Conservation (phyloP, 2,329 filamentous ascomycete species). For the Colletotrichum cuscutae region DNA sequence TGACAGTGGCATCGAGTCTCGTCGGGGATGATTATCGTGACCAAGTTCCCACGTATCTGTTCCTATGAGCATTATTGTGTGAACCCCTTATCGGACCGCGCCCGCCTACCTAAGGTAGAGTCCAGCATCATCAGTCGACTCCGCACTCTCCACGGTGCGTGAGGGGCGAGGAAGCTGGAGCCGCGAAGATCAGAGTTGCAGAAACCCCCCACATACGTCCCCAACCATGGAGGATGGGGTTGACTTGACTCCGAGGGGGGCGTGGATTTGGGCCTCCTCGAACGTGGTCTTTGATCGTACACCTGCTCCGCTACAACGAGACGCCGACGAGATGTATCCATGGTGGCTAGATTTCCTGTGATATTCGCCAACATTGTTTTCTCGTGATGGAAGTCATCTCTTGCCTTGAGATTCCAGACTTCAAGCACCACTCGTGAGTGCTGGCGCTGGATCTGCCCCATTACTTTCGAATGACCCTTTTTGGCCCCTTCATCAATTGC, state of each 20-base stretch:
- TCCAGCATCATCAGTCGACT: constrained; percentile 12
- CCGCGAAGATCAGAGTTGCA: neutral
- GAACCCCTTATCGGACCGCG: neutral
- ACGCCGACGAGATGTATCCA: neutral
- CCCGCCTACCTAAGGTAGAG: neutral
- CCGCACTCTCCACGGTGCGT: constrained; percentile 16
- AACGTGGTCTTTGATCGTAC: neutral
- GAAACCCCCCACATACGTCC: constrained; percentile 24
- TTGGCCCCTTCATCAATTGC: neutral
- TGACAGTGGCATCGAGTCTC: neutral
- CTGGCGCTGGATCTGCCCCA: neutral
- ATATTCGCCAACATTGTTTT: neutral
- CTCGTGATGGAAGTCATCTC: neutral
- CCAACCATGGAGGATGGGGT: constrained; percentile 19
- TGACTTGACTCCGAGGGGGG: neutral
- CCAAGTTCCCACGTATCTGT: no score
- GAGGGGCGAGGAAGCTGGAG: constrained; percentile 2
- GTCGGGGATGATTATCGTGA: neutral
- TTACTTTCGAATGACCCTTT: neutral
- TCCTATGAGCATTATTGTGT: neutral
- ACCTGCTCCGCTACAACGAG: neutral
- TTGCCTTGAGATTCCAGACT: neutral
- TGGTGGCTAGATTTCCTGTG: neutral
- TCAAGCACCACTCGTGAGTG: neutral
- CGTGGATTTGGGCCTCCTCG: constrained; percentile 22